Conservation (phyloP, 495 filamentous ascomycete species). For the Hypoxylon rickii region DNA sequence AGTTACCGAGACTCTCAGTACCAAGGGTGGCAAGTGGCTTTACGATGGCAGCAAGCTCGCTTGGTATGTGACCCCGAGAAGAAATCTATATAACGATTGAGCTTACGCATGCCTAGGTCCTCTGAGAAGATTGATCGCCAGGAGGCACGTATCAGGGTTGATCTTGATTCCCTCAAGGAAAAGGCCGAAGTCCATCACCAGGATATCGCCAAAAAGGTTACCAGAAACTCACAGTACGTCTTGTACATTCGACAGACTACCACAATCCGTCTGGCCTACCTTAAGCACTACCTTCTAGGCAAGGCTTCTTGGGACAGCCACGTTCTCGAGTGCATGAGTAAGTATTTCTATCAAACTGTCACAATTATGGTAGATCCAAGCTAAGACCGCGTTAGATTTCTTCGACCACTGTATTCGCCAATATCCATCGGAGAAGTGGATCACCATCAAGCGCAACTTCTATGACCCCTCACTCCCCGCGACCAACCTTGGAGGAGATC, state of each 20-base stretch:
- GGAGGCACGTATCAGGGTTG: constrained; percentile 55
- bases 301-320: constrained; percentile 60
- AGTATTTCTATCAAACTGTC: constrained; percentile 20
- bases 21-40: constrained; percentile 57
- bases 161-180: constrained; percentile 60
- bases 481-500: constrained; percentile 21
- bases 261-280: constrained; percentile 63
- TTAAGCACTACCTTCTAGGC: constrained; percentile 67
- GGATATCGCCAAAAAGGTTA: constrained; percentile 41
- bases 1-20: constrained; percentile 57
- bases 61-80: constrained; percentile 67
- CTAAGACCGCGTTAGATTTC: constrained; percentile 60
- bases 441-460: constrained; percentile 76
- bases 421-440: constrained; percentile 64
- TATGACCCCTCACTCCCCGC: constrained; percentile 55
- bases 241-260: constrained; percentile 61
- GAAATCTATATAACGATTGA: too few relatives aligned
- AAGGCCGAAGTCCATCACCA: constrained; percentile 43
- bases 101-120: constrained; percentile 42
- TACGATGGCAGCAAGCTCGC: constrained; percentile 79
- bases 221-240: constrained; percentile 55
- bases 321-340: constrained; percentile 79
- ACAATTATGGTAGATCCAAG: neutral
- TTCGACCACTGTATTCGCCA: constrained; percentile 88
- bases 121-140: constrained; percentile 41